Conservation (phyloP, 1,139 yeast genomes). For the Suhomyces taliae region DNA sequence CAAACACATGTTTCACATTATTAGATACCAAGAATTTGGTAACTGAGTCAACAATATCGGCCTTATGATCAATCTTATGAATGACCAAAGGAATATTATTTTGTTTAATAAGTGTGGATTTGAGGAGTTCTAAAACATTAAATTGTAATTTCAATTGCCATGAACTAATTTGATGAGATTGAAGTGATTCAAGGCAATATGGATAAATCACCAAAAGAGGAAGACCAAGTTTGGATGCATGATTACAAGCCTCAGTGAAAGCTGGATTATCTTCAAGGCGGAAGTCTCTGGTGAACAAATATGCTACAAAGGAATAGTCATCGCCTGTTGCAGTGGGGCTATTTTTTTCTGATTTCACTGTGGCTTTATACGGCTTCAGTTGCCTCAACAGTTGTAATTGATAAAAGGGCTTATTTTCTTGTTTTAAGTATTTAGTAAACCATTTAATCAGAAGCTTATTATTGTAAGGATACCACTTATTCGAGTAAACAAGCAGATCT, state of each 20-base stretch:
- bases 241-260: conserved; percentile 8
- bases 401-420: conserved; percentile 26
- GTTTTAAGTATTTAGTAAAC: conserved; percentile 22
- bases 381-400: conserved; percentile 8
- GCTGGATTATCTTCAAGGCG: conserved; percentile 15
- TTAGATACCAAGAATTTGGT: conserved; percentile 24
- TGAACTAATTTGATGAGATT: conserved; percentile 43
- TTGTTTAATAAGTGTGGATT: conserved; percentile 23
- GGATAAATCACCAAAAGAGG: conserved; percentile 16
- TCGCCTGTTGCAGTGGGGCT: too few relatives aligned
- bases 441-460: conserved; percentile 8
- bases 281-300: conserved; percentile 13
- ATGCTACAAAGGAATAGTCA: conserved; percentile 4
- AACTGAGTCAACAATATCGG: conserved; percentile 22
- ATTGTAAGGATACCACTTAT: conserved; percentile 18
- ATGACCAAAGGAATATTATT: conserved; percentile 43
- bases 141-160: conserved; percentile 41
- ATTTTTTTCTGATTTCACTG: not conserved
- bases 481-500: conserved; percentile 2
- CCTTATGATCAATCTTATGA: conserved; percentile 28
- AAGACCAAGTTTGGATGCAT: conserved; percentile 3
- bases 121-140: conserved; percentile 31
- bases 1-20: conserved; percentile 32
- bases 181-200: conserved; percentile 38
- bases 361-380: not conserved